phyloP scores from a whole-genome alignment of 1,284 basidiomycete genomes.

The Pascua guehoae region DNA sequence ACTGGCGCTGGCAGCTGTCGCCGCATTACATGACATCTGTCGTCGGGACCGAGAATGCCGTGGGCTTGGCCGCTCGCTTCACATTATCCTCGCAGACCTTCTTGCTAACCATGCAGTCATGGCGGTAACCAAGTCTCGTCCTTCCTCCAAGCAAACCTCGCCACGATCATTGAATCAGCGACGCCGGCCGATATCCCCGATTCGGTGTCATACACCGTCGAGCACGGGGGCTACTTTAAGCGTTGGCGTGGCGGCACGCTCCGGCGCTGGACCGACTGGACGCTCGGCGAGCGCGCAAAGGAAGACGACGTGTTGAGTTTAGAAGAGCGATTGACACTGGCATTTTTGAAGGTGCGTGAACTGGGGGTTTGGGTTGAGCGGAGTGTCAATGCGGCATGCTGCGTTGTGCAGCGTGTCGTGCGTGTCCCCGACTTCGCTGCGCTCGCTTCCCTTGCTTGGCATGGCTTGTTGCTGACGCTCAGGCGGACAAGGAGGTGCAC shows the following conservation, averaged over 20 bases:
- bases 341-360: constrained; percentile 72
- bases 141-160: constrained; percentile 73
- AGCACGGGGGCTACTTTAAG: constrained; percentile 73
- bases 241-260: constrained; percentile 77
- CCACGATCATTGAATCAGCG: constrained; percentile 71
- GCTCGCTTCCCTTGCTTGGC: neutral
- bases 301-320: constrained; percentile 60
- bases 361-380: too few relatives aligned
- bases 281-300: constrained; percentile 2
- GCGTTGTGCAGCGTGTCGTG: neutral
- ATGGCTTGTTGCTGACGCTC: neutral
- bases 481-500: constrained; percentile 62
- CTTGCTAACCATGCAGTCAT: constrained; percentile 54
- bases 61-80: too few relatives aligned
- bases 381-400: neutral
- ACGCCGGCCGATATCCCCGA: constrained; percentile 66
- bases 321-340: constrained; percentile 75
- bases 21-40: neutral
- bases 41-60: too few relatives aligned
- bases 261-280: constrained; percentile 32
- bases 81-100: too few relatives aligned
- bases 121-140: constrained; percentile 72
- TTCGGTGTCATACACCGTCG: constrained; percentile 69
- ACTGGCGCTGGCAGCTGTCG: neutral
- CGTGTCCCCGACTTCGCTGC: neutral